These are phyloP conservation scores for Barnettozyma vustinii DNA, from an alignment of 805 yeast species.

Conservation along the genomic window DNA sequence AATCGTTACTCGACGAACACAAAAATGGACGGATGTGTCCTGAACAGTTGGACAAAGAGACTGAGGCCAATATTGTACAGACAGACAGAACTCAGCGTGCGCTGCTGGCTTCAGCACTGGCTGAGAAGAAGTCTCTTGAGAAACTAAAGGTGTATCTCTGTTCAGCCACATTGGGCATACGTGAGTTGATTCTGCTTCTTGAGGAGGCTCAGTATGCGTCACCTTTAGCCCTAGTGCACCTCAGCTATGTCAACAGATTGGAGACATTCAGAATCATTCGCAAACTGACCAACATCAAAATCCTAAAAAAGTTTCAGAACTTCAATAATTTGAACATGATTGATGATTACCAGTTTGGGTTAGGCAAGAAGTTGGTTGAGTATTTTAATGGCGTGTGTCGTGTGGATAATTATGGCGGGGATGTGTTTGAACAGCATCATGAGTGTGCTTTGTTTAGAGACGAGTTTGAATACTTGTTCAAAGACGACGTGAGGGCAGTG, in stretches of 20 bases:
- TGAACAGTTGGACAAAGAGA: background rate
- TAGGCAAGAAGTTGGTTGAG: conserved; percentile 15
- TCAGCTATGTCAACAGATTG: conserved; percentile 4
- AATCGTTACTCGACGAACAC: background rate
- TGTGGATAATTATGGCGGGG: conserved; percentile 16
- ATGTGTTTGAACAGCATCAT: background rate
- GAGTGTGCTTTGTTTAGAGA: conserved; percentile 2
- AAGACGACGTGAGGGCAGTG: conserved; percentile 6
- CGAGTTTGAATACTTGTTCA: conserved; percentile 8
- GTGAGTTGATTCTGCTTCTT: background rate
- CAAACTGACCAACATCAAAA: conserved; percentile 11
- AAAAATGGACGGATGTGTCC: background rate
- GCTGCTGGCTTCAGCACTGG: background rate
- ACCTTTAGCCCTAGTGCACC: background rate
- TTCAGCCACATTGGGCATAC: background rate
- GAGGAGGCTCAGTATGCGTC: background rate
- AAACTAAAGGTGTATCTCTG: background rate
- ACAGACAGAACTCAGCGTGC: background rate
- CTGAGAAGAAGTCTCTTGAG: background rate
- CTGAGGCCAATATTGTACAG: background rate
- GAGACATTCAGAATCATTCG: conserved; percentile 7
- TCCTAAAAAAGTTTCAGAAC: conserved; percentile 8
- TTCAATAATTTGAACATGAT: conserved; percentile 9
- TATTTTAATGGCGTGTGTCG: conserved; percentile 14
- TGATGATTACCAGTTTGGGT: conserved; percentile 17